phyloP scores from a whole-genome alignment of 768 basidiomycete genomes.

The Termitomyces sp. region DNA sequence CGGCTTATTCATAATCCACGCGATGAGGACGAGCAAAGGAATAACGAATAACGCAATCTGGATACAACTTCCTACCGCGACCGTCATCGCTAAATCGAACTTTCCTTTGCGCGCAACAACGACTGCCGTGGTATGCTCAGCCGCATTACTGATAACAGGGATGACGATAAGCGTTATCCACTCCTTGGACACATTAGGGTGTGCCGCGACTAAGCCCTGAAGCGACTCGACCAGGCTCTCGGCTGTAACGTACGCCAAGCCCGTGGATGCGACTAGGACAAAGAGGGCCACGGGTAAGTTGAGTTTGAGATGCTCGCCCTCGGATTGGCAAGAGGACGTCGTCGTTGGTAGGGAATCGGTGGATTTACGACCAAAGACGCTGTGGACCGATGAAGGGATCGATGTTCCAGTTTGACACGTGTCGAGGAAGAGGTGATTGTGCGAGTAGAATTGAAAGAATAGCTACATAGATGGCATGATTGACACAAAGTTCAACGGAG shows the following conservation, averaged over 20 bases:
- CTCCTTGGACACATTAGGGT: constrained; percentile 36
- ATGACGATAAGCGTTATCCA: constrained; percentile 42
- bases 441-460: constrained; percentile 51
- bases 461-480: constrained; percentile 41
- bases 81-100: constrained; percentile 38
- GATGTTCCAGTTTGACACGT: constrained; percentile 22
- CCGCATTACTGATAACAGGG: constrained; percentile 36
- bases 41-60: constrained; percentile 40
- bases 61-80: constrained; percentile 38
- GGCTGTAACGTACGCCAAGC: constrained; percentile 24
- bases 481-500: too few relatives aligned
- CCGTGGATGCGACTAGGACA: background rate
- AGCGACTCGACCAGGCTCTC: constrained; percentile 36
- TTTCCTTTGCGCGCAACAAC: constrained; percentile 37
- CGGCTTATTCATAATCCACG: constrained; percentile 12
- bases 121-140: constrained; percentile 37
- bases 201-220: constrained; percentile 31
- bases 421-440: constrained; percentile 39
- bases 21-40: constrained; percentile 31
- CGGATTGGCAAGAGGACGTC: background rate
- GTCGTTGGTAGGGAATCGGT: background rate
- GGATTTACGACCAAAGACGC: background rate
- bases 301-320: background rate
- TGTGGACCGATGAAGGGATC: constrained; percentile 1
- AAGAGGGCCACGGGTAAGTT: background rate